Evolutionary conservation across 768 basidiomycete species (phyloP), one percentile per base, ranked within the genome.

Genomic region (Mycena amicta): DNA sequence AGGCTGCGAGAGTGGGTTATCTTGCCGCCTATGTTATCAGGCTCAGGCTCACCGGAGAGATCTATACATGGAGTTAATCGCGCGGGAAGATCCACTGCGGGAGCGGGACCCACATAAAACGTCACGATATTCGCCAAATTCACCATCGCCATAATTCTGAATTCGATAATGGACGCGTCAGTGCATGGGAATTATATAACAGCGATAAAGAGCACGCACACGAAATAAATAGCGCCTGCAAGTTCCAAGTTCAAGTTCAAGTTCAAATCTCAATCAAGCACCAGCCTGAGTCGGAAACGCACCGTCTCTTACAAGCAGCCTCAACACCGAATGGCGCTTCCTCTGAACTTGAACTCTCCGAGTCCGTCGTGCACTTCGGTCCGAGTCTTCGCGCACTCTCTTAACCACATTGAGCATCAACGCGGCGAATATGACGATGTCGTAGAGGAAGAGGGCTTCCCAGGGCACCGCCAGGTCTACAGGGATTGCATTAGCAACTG

Each of bases 51-150:
- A 59, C 58, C 22, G 22, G 39, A 12, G 58, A 52, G 16, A 59
- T 26, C 58, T 59, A 20, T n/a, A 29, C 22, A 41, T n/a, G 23
- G n/a, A 20, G 28, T 15, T 18, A 54, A 27, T n/a, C 16, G n/a
- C n/a, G n/a, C n/a, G n/a, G n/a, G n/a, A n/a, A n/a, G n/a, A n/a
- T n/a, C n/a, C n/a, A n/a, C n/a, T n/a, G n/a, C n/a, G n/a, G n/a
- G n/a, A n/a, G n/a, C n/a, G n/a, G n/a, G n/a, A n/a, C 59, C 39
- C 37, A 56, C 59, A 41, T 60, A 60, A 25, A 16, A 56, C 25
- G 59, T 60, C 16, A 55, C 6, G 31, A 60, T 60, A 22, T 60
- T 60, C 15, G 53, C 59, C 5, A 72, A n/a, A 74, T 61, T 62
- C 68, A 73, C 27, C 2, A 28, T 23, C 3, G 59, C 50, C 59